A percentile compares a stretch with the other conserved stretches of the same genome.
These are phyloP conservation scores for Suillus discolor DNA, from an alignment of 768 basidiomycete genomes.

Conservation along the genomic window DNA sequence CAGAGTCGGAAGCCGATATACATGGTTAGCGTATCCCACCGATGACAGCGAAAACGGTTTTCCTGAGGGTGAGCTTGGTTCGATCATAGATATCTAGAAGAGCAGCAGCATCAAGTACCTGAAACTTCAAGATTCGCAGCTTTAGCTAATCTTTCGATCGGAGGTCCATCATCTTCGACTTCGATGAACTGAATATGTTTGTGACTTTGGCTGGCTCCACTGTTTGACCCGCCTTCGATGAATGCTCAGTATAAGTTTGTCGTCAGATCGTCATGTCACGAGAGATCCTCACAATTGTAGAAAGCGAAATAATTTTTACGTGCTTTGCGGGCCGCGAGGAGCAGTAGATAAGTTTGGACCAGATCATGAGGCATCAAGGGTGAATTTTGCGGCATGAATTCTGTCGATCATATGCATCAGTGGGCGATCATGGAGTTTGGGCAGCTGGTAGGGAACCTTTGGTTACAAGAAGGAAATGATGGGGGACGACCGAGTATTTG, in stretches of 20 bases:
- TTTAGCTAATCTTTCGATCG: conserved; percentile 73
- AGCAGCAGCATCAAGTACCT: conserved; percentile 36
- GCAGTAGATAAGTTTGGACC: conserved; percentile 71
- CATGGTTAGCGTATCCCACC: conserved; percentile 82
- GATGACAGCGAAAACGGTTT: conserved; percentile 68
- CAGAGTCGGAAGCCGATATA: conserved; percentile 50
- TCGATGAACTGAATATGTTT: conserved; percentile 92
- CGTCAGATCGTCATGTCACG: not conserved
- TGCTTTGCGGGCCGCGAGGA: conserved; percentile 65
- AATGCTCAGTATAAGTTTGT: conserved; percentile 3
- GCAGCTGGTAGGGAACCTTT: conserved; percentile 56
- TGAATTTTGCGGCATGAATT: conserved; percentile 75
- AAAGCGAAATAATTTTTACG: conserved; percentile 75
- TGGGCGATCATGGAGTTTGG: conserved; percentile 1
- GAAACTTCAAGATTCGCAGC: conserved; percentile 57
- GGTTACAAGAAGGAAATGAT: conserved; percentile 86
- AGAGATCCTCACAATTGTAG: conserved; percentile 75
- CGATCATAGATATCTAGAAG: conserved; percentile 12
- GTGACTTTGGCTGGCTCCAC: conserved; percentile 89
- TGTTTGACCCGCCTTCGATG: conserved; percentile 64
- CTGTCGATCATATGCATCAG: conserved; percentile 37
- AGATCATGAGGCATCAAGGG: conserved; percentile 82
- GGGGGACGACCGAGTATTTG: conserved; percentile 81
- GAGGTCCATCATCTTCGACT: conserved; percentile 63
- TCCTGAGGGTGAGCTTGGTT: conserved; percentile 41